Percentiles rank a stretch among this genome's conserved stretches.
These are phyloP conservation scores for Aspergillus ostianus DNA, from an alignment of 495 filamentous ascomycete species.

Conservation along the genomic window DNA sequence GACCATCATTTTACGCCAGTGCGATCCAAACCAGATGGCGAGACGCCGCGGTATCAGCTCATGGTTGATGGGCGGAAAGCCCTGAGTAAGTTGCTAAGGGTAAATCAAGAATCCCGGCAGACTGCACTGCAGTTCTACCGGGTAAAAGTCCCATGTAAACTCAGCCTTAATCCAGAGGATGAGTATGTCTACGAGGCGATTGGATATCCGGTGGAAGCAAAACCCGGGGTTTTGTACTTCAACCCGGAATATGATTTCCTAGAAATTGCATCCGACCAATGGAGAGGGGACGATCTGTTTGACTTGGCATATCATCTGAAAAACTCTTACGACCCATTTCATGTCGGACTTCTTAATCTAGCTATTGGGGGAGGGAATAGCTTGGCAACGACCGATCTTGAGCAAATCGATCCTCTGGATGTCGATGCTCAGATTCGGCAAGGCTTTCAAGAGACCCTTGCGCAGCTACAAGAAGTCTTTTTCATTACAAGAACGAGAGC, in stretches of 20 bases:
- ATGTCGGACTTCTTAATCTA: not conserved
- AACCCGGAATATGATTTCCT: not conserved
- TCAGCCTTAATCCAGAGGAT: not conserved
- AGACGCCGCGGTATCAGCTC: not conserved
- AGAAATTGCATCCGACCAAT: not conserved
- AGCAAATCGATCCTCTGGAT: not conserved
- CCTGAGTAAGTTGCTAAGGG: conserved; percentile 4
- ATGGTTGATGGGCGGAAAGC: not conserved
- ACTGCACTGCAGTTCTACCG: conserved; percentile 5
- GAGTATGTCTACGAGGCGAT: not conserved
- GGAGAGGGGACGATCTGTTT: not conserved
- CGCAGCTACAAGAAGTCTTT: conserved; percentile 10
- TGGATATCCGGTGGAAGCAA: not conserved
- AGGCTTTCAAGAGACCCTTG: conserved; percentile 3
- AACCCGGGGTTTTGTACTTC: not conserved
- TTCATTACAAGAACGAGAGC: not conserved
- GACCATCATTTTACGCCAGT: not conserved
- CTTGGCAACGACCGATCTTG: not conserved
- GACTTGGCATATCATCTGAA: not conserved
- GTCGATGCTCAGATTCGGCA: not conserved
- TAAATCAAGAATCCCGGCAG: conserved; percentile 1
- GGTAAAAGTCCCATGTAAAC: conserved; percentile 4
- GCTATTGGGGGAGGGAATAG: not conserved
- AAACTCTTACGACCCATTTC: not conserved
- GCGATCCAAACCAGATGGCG: not conserved